phyloP scores from a whole-genome alignment of 176 grass and related monocot species.

The Zoysia japonica region DNA sequence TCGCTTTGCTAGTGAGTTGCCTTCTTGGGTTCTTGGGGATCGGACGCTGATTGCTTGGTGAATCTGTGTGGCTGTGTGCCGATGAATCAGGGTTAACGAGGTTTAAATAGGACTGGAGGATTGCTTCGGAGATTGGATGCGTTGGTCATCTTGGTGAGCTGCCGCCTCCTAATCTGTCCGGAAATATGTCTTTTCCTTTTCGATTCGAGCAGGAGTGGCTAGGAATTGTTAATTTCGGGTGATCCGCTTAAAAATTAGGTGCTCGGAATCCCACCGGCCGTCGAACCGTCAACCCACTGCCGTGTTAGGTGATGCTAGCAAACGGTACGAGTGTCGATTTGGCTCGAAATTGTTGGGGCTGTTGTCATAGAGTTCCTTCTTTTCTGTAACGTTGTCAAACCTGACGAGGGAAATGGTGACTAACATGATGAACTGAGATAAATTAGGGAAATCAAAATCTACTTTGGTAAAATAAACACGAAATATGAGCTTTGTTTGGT shows the following conservation, averaged over 20 bases:
- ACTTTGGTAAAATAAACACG: not conserved
- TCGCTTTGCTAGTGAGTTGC: not conserved
- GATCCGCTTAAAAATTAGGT: not conserved
- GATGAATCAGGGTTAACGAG: not conserved
- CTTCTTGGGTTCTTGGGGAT: not conserved
- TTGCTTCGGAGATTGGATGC: not conserved
- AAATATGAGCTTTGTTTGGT: too few species aligned
- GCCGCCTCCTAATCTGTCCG: slow-evolving; percentile 36
- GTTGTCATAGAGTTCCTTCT: not conserved
- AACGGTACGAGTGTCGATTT: not conserved
- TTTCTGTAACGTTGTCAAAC: not conserved
- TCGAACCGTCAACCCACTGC: not conserved
- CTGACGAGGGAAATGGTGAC: not conserved
- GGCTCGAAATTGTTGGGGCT: not conserved
- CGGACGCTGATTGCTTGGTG: not conserved
- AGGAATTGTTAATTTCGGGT: not conserved
- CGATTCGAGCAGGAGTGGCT: slow-evolving; percentile 15
- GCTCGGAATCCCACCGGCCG: slow-evolving; percentile 7
- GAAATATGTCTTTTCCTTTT: not conserved
- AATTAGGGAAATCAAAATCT: not conserved
- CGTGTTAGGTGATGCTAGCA: slow-evolving; percentile 33
- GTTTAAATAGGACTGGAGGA: slow-evolving; percentile 18
- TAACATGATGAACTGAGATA: not conserved
- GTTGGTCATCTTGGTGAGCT: slow-evolving; percentile 43
- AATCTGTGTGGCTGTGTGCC: slow-evolving; percentile 7